Evolutionary conservation across 192 early-diverging fungal species (phyloP).

Genomic region (Endogone sp.): DNA sequence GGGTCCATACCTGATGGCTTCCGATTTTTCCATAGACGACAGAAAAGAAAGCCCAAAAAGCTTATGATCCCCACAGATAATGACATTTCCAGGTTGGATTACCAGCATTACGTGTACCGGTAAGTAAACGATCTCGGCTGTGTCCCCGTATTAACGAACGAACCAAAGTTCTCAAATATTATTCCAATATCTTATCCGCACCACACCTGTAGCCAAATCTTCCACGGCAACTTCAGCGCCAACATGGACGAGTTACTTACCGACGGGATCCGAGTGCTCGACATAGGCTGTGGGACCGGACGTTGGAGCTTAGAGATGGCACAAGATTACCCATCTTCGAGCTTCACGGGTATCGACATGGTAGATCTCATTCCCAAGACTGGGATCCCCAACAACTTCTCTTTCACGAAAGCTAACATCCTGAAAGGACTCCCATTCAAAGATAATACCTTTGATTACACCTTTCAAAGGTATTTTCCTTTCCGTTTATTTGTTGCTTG

Average conservation of each 20-base stretch:
- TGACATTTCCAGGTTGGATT: neutral
- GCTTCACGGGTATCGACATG: neutral
- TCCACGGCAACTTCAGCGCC: neutral
- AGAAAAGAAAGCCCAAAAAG: neutral
- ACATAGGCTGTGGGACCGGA: neutral
- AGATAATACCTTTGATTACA: conserved; percentile 43
- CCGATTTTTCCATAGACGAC: neutral
- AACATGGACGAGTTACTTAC: neutral
- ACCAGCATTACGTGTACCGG: neutral
- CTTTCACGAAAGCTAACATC: conserved; percentile 34
- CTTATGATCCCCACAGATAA: neutral
- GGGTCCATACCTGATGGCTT: neutral
- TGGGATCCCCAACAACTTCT: conserved; percentile 21
- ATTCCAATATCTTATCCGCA: neutral
- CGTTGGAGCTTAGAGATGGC: neutral
- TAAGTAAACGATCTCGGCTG: neutral
- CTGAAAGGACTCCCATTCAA: conserved; percentile 28
- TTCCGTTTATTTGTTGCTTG: neutral
- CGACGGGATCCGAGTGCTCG: neutral
- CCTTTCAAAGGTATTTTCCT: conserved; percentile 18
- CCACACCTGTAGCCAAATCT: neutral
- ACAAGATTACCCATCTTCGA: neutral
- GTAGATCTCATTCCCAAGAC: conserved; percentile 4
- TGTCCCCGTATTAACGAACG: neutral
- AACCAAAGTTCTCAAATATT: neutral